phyloP scores from a whole-genome alignment of 140 eudicot genomes.

The Oenanthe javanica region DNA sequence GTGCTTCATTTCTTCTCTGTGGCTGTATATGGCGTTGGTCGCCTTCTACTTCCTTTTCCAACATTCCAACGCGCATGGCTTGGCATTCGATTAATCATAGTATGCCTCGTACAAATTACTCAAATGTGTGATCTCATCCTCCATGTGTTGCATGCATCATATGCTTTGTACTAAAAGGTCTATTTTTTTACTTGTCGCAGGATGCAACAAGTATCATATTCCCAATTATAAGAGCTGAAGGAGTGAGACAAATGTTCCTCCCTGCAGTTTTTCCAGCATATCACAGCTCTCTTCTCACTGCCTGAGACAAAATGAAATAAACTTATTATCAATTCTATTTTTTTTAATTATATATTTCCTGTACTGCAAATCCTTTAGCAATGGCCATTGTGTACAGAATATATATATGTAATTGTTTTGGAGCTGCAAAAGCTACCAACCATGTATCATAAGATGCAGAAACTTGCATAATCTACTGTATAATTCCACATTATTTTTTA shows the following conservation, averaged over 20 bases:
- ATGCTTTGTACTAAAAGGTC: not conserved
- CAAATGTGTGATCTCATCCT: not conserved
- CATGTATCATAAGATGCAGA: not conserved
- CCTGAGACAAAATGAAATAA: not conserved
- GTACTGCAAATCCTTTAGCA: not conserved
- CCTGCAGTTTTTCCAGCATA: constrained; percentile 64
- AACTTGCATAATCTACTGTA: not conserved
- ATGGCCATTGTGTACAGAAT: too few relatives aligned
- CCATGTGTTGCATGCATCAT: not conserved
- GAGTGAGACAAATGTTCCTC: constrained; percentile 72
- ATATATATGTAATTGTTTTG: not conserved
- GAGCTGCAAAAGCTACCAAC: not conserved
- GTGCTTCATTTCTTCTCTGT: constrained; percentile 49
- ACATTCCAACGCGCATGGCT: constrained; percentile 49
- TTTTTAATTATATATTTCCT: not conserved
- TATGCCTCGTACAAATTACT: constrained; percentile 1
- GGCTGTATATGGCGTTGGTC: constrained; percentile 55
- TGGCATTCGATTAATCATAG: constrained; percentile 46
- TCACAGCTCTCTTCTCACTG: constrained; percentile 42
- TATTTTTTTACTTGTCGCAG: constrained; percentile 24
- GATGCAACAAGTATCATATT: constrained; percentile 65
- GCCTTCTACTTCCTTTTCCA: constrained; percentile 45
- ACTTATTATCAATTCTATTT: not conserved
- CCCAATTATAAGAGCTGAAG: constrained; percentile 65
- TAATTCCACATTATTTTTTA: too few relatives aligned